Base-by-base conservation (phyloP, 768 basidiomycete species). In the Mycena capillaripes region DNA sequence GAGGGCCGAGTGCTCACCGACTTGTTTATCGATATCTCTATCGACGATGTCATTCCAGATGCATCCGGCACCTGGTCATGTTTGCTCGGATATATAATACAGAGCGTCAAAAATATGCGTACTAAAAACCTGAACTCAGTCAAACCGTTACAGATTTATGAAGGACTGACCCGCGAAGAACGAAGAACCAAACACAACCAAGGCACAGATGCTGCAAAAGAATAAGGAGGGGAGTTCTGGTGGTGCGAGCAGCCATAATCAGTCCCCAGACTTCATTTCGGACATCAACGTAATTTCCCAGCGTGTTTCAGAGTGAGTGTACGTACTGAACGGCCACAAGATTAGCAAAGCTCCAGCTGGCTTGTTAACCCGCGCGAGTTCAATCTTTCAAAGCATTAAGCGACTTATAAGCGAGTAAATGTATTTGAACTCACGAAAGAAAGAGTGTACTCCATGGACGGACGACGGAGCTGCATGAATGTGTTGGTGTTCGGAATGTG, bases 21-120 rank as follows among this genome's bases (percentile, higher is more conserved):
- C 73, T 70, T 74, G 61, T 12, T 36, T 36, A 12, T 36, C 36
- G 36, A 36, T 6, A 36, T 36, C 36, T 6, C 7, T 7, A 12
- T 36, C 36, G 36, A 36, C 36, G 12, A 36, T 36, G 36, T 78
- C 78, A 42, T 77, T 70, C 67, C 72, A 77, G 11, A 72, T 65
- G 38, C 59, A 71, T 30, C 74, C 76, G 32, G 56, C 79, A 36
- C 36, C 36, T 36, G 36, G 36, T 7, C 6, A 36, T 12, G 36
- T 36, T 6, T 36, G 7, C 36, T 36, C 36, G 36, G 36, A 6
- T 12, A 7, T 36, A 6, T 12, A 12, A 12, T 36, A 36, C 6
- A 36, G 6, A 17, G 4, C n/a, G n/a, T n/a, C n/a, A n/a, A n/a
- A n/a, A n/a, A n/a, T n/a, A n/a, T n/a, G n/a, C n/a, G n/a, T n/a